Evolutionary conservation across 495 filamentous ascomycete genomes (phyloP), one percentile per base, ranked within the genome.

Genomic region (Penicillium bialowiezense): DNA sequence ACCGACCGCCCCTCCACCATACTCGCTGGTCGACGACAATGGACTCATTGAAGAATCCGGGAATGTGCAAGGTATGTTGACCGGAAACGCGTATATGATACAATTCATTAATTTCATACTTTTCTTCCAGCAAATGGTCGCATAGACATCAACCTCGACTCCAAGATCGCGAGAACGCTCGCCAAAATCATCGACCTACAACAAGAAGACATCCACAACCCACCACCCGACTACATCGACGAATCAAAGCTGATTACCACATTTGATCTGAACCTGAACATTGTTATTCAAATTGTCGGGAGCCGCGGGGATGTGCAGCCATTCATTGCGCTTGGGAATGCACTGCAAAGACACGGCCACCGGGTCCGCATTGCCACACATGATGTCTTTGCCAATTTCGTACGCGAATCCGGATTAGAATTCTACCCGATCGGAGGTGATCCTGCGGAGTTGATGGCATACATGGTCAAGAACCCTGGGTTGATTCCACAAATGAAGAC

Each of bases 391-490:
- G 73, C 74, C 43, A 60, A 72, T 3, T 83, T 85, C 40, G 74
- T 82, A 2, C 59, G 54, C 12, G 69, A 79, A 46, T 70, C 70
- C 37, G 73, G 65, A 0, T 63, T 81, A 1, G 78, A 80, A 39
- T 83, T 83, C 56, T 83, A 79, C 48, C 74, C 64, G 14, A 77
- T 83, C 37, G 77, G 78, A 1, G 80, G 78, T 8, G 78, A 82
- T 58, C 80, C 77, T 2, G 55, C 72, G 9, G 70, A 77, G 54
- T 68, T 82, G 6, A 82, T 81, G 81, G 78, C 79, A 5, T 58
- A 67, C 48, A 74, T 72, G 64, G 68, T 73, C 38, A 71, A 71
- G 39, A 74, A 73, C 41, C 69, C 71, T 7, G 69, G 70, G 0
- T 52, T 75, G 3, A 56, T 74, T 21, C 70, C 71, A 8, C 68